These are phyloP conservation scores for Coffea canephora DNA, from an alignment of 257 asterid species.

Conservation along the genomic window DNA sequence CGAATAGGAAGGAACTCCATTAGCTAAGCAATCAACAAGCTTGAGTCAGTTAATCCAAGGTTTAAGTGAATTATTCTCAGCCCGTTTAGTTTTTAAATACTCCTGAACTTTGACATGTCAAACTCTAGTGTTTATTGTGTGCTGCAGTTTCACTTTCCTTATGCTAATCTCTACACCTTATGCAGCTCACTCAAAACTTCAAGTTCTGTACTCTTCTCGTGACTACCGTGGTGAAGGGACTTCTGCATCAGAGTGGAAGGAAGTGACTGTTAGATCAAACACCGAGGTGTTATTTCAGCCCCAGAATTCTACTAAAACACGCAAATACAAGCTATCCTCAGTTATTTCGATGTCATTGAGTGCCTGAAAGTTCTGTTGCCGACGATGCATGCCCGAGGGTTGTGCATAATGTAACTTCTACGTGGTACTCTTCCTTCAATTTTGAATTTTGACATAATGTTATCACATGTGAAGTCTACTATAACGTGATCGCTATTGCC, in stretches of 20 bases:
- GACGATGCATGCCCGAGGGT: too few relatives aligned
- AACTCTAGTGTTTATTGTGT: background rate
- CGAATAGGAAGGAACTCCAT: background rate
- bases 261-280: constrained; percentile 68
- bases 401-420: background rate
- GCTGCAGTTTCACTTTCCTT: background rate
- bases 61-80: background rate
- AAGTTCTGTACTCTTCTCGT: constrained; percentile 64
- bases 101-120: background rate
- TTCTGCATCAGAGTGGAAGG: constrained; percentile 62
- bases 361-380: constrained; percentile 46
- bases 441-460: background rate
- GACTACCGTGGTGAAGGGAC: constrained; percentile 68
- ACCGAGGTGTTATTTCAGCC: constrained; percentile 80
- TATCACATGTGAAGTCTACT: background rate
- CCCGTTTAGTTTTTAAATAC: background rate
- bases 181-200: constrained; percentile 76
- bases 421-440: background rate
- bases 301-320: constrained; percentile 50
- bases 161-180: constrained; percentile 5
- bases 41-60: background rate
- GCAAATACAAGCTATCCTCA: constrained; percentile 71
- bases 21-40: background rate
- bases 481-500: background rate
- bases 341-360: constrained; percentile 72